phyloP scores from a whole-genome alignment of 1,139 yeast species.

The Candida neerlandica region DNA sequence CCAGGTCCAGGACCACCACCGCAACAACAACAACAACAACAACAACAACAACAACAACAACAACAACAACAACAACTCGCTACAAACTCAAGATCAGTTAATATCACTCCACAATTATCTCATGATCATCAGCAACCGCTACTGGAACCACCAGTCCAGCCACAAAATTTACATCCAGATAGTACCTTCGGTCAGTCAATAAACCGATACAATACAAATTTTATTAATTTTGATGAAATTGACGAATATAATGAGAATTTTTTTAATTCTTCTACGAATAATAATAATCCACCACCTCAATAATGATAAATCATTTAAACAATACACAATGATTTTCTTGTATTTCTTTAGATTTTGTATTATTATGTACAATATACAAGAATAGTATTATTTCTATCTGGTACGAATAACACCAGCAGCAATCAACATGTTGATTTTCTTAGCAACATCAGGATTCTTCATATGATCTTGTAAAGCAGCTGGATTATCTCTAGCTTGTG shows the following conservation, averaged over 20 bases:
- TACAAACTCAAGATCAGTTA: no score
- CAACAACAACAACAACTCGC: background rate
- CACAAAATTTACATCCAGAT: background rate
- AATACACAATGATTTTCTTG: background rate
- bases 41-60: background rate
- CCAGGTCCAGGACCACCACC: background rate
- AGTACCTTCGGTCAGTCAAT: background rate
- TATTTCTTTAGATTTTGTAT: background rate
- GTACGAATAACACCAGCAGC: slow-evolving; percentile 98
- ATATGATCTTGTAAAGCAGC: slow-evolving; percentile 97
- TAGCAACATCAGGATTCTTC: slow-evolving; percentile 92
- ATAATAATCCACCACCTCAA: background rate
- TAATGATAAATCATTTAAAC: background rate
- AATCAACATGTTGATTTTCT: slow-evolving; percentile 85
- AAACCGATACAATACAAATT: background rate
- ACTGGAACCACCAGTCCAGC: slow-evolving; percentile 2
- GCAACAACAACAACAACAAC: slow-evolving; percentile 6
- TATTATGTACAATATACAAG: slow-evolving; percentile 4
- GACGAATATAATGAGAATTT: slow-evolving; percentile 6
- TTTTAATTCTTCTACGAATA: background rate
- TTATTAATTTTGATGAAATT: slow-evolving; percentile 4
- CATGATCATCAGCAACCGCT: slow-evolving; percentile 1
- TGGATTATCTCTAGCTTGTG: slow-evolving; percentile 94
- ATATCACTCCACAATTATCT: background rate
- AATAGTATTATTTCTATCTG: slow-evolving; percentile 43